phyloP scores from a whole-genome alignment of 345 rosid genomes.

The Camelina sativa region DNA sequence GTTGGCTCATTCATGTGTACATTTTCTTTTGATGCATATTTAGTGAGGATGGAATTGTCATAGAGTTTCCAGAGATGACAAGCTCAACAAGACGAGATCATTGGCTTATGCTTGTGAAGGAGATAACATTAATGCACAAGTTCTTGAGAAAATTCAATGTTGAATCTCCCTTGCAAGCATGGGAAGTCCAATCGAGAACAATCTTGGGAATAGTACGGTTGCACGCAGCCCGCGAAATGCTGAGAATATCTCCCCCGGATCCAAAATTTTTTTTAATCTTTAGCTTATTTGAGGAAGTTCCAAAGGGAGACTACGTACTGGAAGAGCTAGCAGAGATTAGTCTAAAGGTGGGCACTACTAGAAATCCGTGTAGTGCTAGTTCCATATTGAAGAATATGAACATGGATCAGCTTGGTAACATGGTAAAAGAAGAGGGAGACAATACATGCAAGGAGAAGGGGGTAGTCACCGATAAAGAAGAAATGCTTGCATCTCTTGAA shows the following conservation, averaged over 20 bases:
- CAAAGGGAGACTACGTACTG: constrained; percentile 89
- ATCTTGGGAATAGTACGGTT: constrained; percentile 81
- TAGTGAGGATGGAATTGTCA: constrained; percentile 75
- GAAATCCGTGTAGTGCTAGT: constrained; percentile 69
- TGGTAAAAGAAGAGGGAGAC: constrained; percentile 45
- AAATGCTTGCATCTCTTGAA: constrained; percentile 54
- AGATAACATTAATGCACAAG: constrained; percentile 72
- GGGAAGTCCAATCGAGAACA: constrained; percentile 89
- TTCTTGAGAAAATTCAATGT: constrained; percentile 59
- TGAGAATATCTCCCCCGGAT: constrained; percentile 73
- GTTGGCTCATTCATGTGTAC: background rate
- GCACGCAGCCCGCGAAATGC: constrained; percentile 92
- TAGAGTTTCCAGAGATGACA: constrained; percentile 95
- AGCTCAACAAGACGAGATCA: constrained; percentile 94
- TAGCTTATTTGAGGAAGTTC: constrained; percentile 73
- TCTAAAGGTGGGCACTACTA: constrained; percentile 52
- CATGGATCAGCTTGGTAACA: constrained; percentile 45
- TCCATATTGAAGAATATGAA: constrained; percentile 69
- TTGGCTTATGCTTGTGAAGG: constrained; percentile 79
- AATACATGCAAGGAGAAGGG: constrained; percentile 39
- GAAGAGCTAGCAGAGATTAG: constrained; percentile 66
- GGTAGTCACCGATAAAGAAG: constrained; percentile 20
- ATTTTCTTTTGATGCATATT: constrained; percentile 2
- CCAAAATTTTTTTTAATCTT: constrained; percentile 85
- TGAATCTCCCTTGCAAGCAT: constrained; percentile 56